Evolutionary conservation across 352 stramenopile genomes (phyloP).

Genomic region (Phytophthora cactorum): DNA sequence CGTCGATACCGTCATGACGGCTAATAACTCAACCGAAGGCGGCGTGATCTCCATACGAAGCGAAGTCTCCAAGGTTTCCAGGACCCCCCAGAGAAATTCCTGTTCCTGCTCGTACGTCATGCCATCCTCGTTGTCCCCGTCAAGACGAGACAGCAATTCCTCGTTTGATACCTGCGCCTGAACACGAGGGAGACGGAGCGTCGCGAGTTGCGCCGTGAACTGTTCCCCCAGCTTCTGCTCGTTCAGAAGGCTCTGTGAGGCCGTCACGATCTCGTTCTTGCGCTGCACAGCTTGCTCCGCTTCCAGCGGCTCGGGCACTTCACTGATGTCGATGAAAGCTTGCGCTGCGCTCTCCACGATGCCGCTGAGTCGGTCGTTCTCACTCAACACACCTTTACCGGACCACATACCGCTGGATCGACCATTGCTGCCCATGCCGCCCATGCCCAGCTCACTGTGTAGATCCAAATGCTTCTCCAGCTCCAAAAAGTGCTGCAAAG

Average conservation of each 20-base stretch:
- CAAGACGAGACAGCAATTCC: slow-evolving; percentile 54
- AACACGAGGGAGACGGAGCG: slow-evolving; percentile 46
- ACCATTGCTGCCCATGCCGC: slow-evolving; percentile 46
- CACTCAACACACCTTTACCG: slow-evolving; percentile 66
- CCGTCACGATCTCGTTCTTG: slow-evolving; percentile 78
- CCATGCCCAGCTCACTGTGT: slow-evolving; percentile 51
- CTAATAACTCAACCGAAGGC: slow-evolving; percentile 65
- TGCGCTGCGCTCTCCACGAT: slow-evolving; percentile 82
- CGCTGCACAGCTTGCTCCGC: slow-evolving; percentile 76
- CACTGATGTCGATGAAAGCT: slow-evolving; percentile 85
- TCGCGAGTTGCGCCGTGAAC: slow-evolving; percentile 54
- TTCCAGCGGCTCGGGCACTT: slow-evolving; percentile 82
- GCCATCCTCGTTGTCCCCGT: slow-evolving; percentile 46
- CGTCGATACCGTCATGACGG: slow-evolving; percentile 63
- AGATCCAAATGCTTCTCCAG: slow-evolving; percentile 83
- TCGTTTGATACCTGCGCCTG: slow-evolving; percentile 44
- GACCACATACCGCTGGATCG: slow-evolving; percentile 54
- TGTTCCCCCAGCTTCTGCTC: slow-evolving; percentile 63
- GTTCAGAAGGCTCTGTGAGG: slow-evolving; percentile 50
- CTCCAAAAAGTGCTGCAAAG: slow-evolving; percentile 81
- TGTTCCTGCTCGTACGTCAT: slow-evolving; percentile 67
- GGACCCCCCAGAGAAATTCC: slow-evolving; percentile 50
- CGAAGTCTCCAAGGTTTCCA: slow-evolving; percentile 53
- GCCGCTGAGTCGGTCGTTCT: slow-evolving; percentile 77
- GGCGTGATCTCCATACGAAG: slow-evolving; percentile 59